Conservation (phyloP, 306 rosid genomes). For the Pyrus bretschneideri region DNA sequence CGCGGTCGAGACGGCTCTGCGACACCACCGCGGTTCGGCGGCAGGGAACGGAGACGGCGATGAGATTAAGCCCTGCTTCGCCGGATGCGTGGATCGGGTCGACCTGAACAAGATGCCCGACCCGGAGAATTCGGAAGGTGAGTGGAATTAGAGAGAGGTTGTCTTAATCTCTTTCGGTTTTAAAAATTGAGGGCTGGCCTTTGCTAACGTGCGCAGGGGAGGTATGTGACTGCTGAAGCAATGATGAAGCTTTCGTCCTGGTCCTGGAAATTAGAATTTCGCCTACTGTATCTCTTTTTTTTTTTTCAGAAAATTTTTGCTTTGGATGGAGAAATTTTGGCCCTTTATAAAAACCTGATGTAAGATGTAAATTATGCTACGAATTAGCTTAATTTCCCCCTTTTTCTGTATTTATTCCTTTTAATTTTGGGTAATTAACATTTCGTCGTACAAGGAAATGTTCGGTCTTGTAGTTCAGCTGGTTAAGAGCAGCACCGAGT, state of each 20-base stretch:
- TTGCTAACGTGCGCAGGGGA: conserved; percentile 41
- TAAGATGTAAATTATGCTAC: conserved; percentile 51
- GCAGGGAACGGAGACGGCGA: conserved; percentile 2
- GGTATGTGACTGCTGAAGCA: conserved; percentile 56
- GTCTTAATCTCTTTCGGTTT: background rate
- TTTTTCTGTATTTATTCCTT: background rate
- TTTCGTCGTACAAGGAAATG: background rate
- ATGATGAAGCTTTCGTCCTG: conserved; percentile 53
- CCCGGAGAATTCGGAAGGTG: conserved; percentile 67
- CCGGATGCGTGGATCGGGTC: conserved; percentile 49
- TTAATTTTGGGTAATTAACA: background rate
- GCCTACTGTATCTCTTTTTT: background rate
- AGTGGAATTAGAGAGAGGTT: conserved; percentile 24
- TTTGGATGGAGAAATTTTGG: conserved; percentile 61
- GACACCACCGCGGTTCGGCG: conserved; percentile 14
- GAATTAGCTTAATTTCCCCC: background rate
- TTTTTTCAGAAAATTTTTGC: background rate
- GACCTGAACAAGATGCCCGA: conserved; percentile 85
- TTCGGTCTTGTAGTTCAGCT: background rate
- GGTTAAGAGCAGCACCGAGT: background rate
- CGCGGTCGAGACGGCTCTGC: conserved; percentile 56
- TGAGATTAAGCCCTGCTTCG: conserved; percentile 21
- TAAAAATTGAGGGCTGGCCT: background rate
- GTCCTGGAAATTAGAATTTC: conserved; percentile 21
- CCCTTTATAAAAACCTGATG: conserved; percentile 34